Base-by-base conservation (phyloP, 805 yeast species). In the Nakazawaea ernobii region DNA sequence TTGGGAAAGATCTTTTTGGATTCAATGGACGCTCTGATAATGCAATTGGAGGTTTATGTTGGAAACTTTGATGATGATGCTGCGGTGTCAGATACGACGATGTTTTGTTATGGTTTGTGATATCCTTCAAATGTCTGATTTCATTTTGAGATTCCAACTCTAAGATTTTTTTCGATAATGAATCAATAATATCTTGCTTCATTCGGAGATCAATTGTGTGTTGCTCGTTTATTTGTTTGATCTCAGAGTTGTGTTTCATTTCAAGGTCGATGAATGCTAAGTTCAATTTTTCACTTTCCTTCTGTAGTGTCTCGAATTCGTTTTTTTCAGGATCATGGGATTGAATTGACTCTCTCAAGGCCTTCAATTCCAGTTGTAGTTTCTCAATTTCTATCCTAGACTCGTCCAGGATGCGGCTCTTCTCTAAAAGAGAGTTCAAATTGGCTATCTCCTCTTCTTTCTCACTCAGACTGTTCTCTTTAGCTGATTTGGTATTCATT, bases 201-300 rank as follows among this genome's bases (percentile, higher is more conserved):
- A 29, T 42, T 30, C 38, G 27, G n/a, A 44, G 42, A 44, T 44
- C 42, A 6, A 37, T n/a, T 13, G 11, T 9, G 26, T 44, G 47
- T 14, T 44, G 42, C 27, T 32, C 11, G 20, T 20, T 30, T 5
- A 38, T 37, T 26, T 44, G 37, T 13, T 33, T 10, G 9, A 39
- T 24, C 29, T 35, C 37, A 14, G 13, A 9, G 9, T 32, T 15
- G 11, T 24, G 35, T 9, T n/a, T 32, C 14, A 6, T 15, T 32
- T 59, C 59, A 8, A 62, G 50, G 8, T 58, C 49, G 4, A 55
- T 60, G 13, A 68, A 32, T n/a, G 53, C 54, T 15, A 44, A 49
- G 35, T 57, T 59, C 44, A 65, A 50, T 1, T 27, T 42, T 1
- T 48, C 41, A 24, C 59, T 49, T 15, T 61, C 65, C 2, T 46